Evolutionary conservation across 106 monocot genomes (phyloP).

Genomic region (Dendrobium officinale): DNA sequence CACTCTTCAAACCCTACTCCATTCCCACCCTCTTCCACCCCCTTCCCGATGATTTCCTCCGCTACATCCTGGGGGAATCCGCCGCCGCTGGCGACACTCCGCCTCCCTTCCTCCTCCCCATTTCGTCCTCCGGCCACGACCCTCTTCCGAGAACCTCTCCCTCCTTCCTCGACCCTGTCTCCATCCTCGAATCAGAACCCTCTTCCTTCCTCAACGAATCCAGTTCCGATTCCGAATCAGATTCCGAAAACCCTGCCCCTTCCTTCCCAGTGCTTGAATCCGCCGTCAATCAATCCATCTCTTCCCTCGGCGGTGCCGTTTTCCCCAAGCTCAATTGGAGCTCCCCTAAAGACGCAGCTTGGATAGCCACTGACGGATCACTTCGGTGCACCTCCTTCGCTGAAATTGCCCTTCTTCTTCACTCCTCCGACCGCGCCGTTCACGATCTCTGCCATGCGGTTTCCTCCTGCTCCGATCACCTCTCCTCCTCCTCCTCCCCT

Average conservation of each 20-base stretch:
- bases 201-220: conserved; percentile 14
- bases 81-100: conserved; percentile 3
- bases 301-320: conserved; percentile 63
- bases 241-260: conserved; percentile 16
- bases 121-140: conserved; percentile 19
- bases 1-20: conserved; percentile 46
- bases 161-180: conserved; percentile 11
- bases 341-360: conserved; percentile 82
- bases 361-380: conserved; percentile 51
- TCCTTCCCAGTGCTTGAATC: conserved; percentile 69
- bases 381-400: conserved; percentile 66
- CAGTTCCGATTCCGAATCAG: conserved; percentile 14
- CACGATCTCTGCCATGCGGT: conserved; percentile 71
- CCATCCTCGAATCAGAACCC: conserved; percentile 14
- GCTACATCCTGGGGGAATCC: conserved; percentile 33
- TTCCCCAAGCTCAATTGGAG: conserved; percentile 98
- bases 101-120: conserved; percentile 32
- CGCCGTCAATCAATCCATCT: conserved; percentile 38
- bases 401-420: conserved; percentile 73
- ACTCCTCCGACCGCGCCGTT: conserved; percentile 58
- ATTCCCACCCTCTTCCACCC: conserved; percentile 58
- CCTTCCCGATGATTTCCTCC: conserved; percentile 44
- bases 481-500: not conserved
- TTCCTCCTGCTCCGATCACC: conserved; percentile 22
- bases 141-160: conserved; percentile 19